phyloP scores from a whole-genome alignment of 2,329 filamentous ascomycete genomes.

The Juglanconis sp. region DNA sequence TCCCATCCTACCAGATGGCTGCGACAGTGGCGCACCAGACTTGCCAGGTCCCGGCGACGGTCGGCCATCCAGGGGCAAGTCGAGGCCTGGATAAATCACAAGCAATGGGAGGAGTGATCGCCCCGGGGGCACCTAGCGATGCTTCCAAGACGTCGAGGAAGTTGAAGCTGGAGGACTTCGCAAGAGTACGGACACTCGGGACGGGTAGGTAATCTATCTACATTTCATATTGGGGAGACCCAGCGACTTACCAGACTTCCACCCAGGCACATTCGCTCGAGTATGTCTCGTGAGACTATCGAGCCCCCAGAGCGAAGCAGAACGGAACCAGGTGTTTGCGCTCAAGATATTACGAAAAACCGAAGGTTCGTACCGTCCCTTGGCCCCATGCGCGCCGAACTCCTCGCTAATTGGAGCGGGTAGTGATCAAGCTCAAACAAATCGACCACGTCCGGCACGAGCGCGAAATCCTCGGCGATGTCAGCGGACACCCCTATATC shows the following conservation, averaged over 20 bases:
- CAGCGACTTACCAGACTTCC: slow-evolving; percentile 1
- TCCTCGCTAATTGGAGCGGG: slow-evolving; percentile 1
- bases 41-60: slow-evolving; percentile 19
- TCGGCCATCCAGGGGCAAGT: slow-evolving; percentile 19
- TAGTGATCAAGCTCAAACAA: slow-evolving; percentile 79
- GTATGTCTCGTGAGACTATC: slow-evolving; percentile 73
- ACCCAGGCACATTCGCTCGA: slow-evolving; percentile 71
- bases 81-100: slow-evolving; percentile 14
- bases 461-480: slow-evolving; percentile 71
- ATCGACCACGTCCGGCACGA: slow-evolving; percentile 85
- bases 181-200: slow-evolving; percentile 70
- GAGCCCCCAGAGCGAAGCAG: slow-evolving; percentile 42
- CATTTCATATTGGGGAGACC: neutral
- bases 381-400: slow-evolving; percentile 6
- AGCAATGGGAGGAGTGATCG: slow-evolving; percentile 1
- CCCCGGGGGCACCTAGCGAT: slow-evolving; percentile 23
- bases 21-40: slow-evolving; percentile 28
- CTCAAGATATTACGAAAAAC: slow-evolving; percentile 75
- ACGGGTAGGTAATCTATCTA: slow-evolving; percentile 53
- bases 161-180: slow-evolving; percentile 59
- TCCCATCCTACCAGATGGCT: slow-evolving; percentile 23
- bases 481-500: slow-evolving; percentile 80
- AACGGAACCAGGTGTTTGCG: slow-evolving; percentile 68
- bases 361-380: slow-evolving; percentile 35
- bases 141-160: slow-evolving; percentile 25